A percentile compares a stretch with the other conserved stretches of the same genome.
Conservation (phyloP, 1,284 basidiomycete species). For the Sporisorium scitamineum region DNA sequence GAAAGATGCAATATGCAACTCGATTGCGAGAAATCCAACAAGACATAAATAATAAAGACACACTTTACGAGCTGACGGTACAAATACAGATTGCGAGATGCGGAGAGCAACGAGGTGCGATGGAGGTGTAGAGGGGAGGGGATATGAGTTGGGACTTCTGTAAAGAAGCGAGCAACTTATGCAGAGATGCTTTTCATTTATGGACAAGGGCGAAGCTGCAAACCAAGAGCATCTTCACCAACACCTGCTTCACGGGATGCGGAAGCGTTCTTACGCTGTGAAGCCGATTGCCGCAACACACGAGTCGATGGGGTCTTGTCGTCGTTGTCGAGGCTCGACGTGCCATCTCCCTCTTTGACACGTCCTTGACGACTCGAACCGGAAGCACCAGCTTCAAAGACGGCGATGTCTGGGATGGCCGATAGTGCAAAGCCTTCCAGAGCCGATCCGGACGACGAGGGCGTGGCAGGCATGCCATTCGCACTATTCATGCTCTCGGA, state of each 20-base stretch:
- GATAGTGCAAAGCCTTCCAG: slow-evolving; percentile 20
- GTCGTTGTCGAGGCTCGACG: not conserved
- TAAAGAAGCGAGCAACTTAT: not conserved
- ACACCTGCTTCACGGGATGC: not conserved
- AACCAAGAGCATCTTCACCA: slow-evolving; percentile 18
- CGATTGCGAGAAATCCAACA: not conserved
- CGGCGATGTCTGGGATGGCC: not conserved
- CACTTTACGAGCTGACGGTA: not conserved
- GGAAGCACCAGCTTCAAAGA: slow-evolving; percentile 1
- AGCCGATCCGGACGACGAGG: slow-evolving; percentile 20
- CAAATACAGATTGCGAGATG: slow-evolving; percentile 24
- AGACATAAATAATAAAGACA: not conserved
- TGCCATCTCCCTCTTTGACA: not conserved
- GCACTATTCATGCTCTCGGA: slow-evolving; percentile 38
- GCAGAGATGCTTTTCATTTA: slow-evolving; percentile 8
- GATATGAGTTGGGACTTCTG: not conserved
- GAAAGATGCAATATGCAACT: not conserved
- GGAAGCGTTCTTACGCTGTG: slow-evolving; percentile 17
- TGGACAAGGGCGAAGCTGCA: slow-evolving; percentile 24
- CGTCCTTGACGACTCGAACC: not conserved
- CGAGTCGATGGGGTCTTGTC: slow-evolving; percentile 4
- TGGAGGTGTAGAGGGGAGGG: not conserved
- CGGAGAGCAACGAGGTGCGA: not conserved
- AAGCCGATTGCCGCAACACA: slow-evolving; percentile 10
- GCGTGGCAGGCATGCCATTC: slow-evolving; percentile 34